Percentiles rank a stretch among this genome's conserved stretches.
Conservation (phyloP, 768 basidiomycete species). For the Phlegmacium glaucopus region DNA sequence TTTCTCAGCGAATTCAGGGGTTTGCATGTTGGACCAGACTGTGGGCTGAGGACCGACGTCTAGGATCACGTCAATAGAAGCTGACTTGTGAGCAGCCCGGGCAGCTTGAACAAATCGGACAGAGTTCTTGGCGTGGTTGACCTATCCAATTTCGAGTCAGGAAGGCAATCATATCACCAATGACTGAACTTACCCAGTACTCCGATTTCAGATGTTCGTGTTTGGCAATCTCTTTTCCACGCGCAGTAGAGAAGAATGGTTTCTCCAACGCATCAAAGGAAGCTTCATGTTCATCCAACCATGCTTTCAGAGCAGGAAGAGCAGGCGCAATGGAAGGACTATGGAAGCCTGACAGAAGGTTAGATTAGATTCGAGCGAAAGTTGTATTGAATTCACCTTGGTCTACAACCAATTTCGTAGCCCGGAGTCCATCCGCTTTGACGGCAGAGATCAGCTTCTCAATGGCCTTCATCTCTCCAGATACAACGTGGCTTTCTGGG, state of each 20-base stretch:
- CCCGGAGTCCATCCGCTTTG: conserved; percentile 24
- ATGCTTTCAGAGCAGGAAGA: conserved; percentile 23
- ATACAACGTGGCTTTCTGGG: conserved; percentile 24
- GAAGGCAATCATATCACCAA: not conserved
- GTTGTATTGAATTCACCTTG: conserved; percentile 21
- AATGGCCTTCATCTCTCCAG: conserved; percentile 25
- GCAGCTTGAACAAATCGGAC: conserved; percentile 28
- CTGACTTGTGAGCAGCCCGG: conserved; percentile 14
- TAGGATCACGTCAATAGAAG: conserved; percentile 24
- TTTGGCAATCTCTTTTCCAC: conserved; percentile 21
- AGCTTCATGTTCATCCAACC: conserved; percentile 22
- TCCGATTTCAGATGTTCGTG: conserved; percentile 17
- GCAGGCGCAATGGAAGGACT: conserved; percentile 28
- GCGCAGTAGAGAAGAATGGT: conserved; percentile 28
- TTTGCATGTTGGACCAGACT: conserved; percentile 29
- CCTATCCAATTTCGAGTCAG: conserved; percentile 15
- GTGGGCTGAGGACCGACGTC: conserved; percentile 33
- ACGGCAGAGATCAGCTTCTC: conserved; percentile 22
- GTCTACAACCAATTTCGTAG: conserved; percentile 26
- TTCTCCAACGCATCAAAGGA: conserved; percentile 18
- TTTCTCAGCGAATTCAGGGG: conserved; percentile 18
- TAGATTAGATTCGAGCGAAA: not conserved
- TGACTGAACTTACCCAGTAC: conserved; percentile 25
- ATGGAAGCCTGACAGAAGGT: conserved; percentile 27
- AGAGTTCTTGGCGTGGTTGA: conserved; percentile 30